phyloP scores from a whole-genome alignment of 2,329 filamentous ascomycete species.

The Paracoccidioides lutzii region DNA sequence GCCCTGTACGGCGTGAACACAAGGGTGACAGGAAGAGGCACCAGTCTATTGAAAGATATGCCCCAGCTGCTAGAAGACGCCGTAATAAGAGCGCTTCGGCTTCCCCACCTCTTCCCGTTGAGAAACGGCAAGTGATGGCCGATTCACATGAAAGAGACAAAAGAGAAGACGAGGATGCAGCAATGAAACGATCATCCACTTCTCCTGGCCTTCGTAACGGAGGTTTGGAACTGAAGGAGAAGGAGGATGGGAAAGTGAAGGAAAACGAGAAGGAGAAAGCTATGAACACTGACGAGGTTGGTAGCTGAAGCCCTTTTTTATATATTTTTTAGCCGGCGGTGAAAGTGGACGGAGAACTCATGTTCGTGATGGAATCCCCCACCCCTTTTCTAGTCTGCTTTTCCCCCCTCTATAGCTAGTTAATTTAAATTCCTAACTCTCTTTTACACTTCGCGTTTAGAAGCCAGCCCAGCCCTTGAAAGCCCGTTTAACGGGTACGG shows the following conservation, averaged over 20 bases:
- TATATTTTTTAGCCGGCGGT: neutral
- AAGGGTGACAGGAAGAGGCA: constrained; percentile 29
- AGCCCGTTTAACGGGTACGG: constrained; percentile 19
- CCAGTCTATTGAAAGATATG: constrained; percentile 35
- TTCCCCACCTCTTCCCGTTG: constrained; percentile 25
- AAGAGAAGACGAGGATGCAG: constrained; percentile 9
- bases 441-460: constrained; percentile 5
- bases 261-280: constrained; percentile 6
- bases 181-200: constrained; percentile 14
- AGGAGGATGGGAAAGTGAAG: constrained; percentile 7
- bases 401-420: neutral
- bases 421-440: constrained; percentile 4
- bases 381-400: neutral
- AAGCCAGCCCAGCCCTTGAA: constrained; percentile 8
- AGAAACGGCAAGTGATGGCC: constrained; percentile 31
- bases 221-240: neutral
- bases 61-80: constrained; percentile 28
- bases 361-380: constrained; percentile 6
- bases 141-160: constrained; percentile 23
- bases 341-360: neutral
- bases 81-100: constrained; percentile 30
- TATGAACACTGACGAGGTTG: constrained; percentile 19
- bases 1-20: constrained; percentile 17
- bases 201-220: neutral
- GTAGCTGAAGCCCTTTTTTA: constrained; percentile 12